Evolutionary conservation across 352 stramenopile species (phyloP), one percentile per base, ranked within the genome.

Genomic region (Phytophthora rubi): DNA sequence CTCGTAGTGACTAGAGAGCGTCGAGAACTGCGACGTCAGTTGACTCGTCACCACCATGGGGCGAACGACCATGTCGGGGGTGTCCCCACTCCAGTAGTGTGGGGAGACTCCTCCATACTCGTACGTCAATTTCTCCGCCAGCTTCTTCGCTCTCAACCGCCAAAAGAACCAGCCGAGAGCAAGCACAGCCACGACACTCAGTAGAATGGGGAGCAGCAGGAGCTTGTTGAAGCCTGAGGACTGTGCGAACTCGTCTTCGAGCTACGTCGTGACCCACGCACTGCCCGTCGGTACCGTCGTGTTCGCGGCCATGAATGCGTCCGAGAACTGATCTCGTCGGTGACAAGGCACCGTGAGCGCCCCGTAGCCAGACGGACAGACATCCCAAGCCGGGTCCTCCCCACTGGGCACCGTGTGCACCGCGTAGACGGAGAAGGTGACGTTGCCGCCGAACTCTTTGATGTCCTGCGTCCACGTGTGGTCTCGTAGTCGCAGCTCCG

Each of bases 11-110:
- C 64, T 66, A 23, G 76, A 89, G 61, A 48, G 80, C 68, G 63
- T 86, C 80, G 59, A 85, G 74, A 9, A 64, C 66, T 23, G 81
- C 8, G 21, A 35, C 26, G 49, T 32, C 35, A 45, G 83, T 78
- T 2, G 64, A 59, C 28, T 73, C 8, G 10, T 70, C 52, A 42
- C 62, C 57, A 28, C 61, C 67, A 28, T 45, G 4, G 42, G 33
- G n/a, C 48, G 47, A 10, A 37, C 42, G 42, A 18, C 51, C 28
- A 51, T 45, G 37, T 49, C 51, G 37, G 51, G 45, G 53, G 15
- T 53, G 6, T 26, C 49, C 28, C 42, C 26, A 44, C 35, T 18
- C 48, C 30, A 26, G 16, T 49, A 49, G 42, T 49, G 42, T 2
- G 42, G 42, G 16, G 42, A 48, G 5, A 18, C 42, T 21, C 13